phyloP scores from a whole-genome alignment of 768 basidiomycete genomes.

The Termitomyces bulborhizus region DNA sequence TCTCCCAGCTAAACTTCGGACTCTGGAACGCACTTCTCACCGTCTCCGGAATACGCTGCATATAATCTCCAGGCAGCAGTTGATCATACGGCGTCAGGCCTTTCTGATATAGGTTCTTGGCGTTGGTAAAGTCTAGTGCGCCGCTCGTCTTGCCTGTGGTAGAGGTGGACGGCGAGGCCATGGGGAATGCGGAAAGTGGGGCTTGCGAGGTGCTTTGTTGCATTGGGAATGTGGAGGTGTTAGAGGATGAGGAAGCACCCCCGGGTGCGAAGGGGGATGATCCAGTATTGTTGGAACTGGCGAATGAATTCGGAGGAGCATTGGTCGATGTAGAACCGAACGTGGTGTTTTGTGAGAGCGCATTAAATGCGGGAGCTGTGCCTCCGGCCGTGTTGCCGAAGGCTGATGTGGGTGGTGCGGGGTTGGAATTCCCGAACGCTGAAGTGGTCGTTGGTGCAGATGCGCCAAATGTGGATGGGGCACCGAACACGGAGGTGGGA shows the following conservation, averaged over 20 bases:
- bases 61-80: constrained; percentile 55
- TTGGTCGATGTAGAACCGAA: constrained; percentile 12
- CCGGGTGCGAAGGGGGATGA: constrained; percentile 9
- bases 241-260: neutral
- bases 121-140: constrained; percentile 21
- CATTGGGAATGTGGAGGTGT: constrained; percentile 4
- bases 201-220: constrained; percentile 7
- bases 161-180: constrained; percentile 15
- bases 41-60: constrained; percentile 41
- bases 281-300: constrained; percentile 1
- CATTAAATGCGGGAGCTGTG: neutral
- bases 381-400: constrained; percentile 9
- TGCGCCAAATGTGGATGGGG: too few species aligned
- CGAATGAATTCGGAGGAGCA: constrained; percentile 2
- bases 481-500: neutral
- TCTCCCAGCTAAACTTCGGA: constrained; percentile 58
- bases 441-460: too few species aligned
- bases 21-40: constrained; percentile 49
- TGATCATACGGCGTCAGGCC: constrained; percentile 50
- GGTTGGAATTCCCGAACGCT: too few species aligned
- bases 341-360: constrained; percentile 1
- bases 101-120: constrained; percentile 31
- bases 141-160: constrained; percentile 8
- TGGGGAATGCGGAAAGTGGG: constrained; percentile 18
- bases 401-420: constrained; percentile 13